Base-by-base conservation (phyloP, 2,329 filamentous ascomycete species). In the Pseudopithomyces chartarum region DNA sequence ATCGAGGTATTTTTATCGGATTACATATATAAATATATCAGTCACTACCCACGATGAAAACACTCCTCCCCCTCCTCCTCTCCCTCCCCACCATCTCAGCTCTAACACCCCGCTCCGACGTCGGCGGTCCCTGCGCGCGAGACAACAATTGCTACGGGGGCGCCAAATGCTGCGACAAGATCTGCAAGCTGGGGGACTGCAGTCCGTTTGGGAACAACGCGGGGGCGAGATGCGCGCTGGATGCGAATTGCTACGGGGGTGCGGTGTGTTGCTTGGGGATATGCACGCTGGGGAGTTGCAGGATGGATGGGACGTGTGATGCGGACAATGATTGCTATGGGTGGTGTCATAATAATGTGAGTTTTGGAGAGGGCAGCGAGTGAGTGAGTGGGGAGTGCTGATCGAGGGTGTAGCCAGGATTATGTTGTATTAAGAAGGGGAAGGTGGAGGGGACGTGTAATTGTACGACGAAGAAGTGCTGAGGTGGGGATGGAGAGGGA, bases 291-390 rank as follows among this genome's bases (percentile, higher is more conserved):
- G 52, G 52, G 17, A 55, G 52, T 26, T 55, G 52, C n/a, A 38
- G 45, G 6, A 55, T 55, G 52, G 45, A 55, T 44, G 52, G 52
- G 38, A 44, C n/a, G 10, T 55, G 52, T 46, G 52, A 55, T 50
- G 52, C 34, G 12, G 52, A 55, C 13, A 44, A 55, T 26, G 52
- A 55, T 19, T 55, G 52, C 38, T 55, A 55, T 26, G 52, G 52
- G n/a, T 55, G 52, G 52, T 55, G 52, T n/a, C 52, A 55, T 15
- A 55, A 55, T 29, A 55, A 43, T 20, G 45, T 48, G 15, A 48
- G 45, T 38, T 5, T 2, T 36, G 8, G 2, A n/a, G n/a, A n/a
- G n/a, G 20, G 12, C 8, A 3, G n/a, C 17, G 3, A 19, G 7
- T 2, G 11, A n/a, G n/a, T 46, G 43, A 20, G 32, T 11, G 34